Base-by-base conservation (phyloP, 2,329 filamentous ascomycete species). In the Seiridium unicorne region DNA sequence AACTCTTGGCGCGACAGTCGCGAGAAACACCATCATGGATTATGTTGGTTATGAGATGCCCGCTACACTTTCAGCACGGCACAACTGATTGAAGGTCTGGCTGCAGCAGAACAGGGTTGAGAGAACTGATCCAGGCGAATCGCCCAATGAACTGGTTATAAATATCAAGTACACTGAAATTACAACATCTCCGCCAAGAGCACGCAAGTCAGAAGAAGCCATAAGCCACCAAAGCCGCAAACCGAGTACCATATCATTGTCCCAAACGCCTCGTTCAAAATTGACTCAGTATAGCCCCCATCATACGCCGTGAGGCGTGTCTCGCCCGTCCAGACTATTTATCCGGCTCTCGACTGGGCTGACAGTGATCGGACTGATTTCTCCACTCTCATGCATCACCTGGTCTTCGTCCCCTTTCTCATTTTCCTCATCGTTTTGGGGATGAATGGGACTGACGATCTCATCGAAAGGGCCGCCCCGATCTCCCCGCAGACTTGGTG, bases 331-430 rank as follows among this genome's bases (percentile, higher is more conserved):
- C 49, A 47, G 8, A 59, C 60, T 61, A 8, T 51, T 32, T 35
- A 56, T 57, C 34, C 60, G 46, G 32, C 60, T 59, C 57, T 61
- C 60, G 31, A 56, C 46, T n/a, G 57, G 60, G 49, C 56, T 61
- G 3, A 61, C 47, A 2, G 60, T 44, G 46, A 46, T 38, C 5
- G 57, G 46, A 40, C 58, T 60, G 8, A 57, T 44, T 31, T 49
- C n/a, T 18, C 53, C 36, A 49, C 40, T 10, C 18, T 57, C 18
- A 13, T 46, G 13, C 13, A 8, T 10, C 10, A 40, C 9, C 40
- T 40, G 35, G 3, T 38, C 34, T 4, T 51, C 35, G 11, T 35
- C 11, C n/a, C 31, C 53, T 34, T 42, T n/a, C 18, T 42, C 53
- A 44, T n/a, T n/a, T 18, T 44, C 38, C 5, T 53, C 18, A 18